Percentiles rank a stretch among this genome's conserved stretches.
Evolutionary conservation across 306 rosid species (phyloP).

Genomic region (Psophocarpus tetragonolobus): DNA sequence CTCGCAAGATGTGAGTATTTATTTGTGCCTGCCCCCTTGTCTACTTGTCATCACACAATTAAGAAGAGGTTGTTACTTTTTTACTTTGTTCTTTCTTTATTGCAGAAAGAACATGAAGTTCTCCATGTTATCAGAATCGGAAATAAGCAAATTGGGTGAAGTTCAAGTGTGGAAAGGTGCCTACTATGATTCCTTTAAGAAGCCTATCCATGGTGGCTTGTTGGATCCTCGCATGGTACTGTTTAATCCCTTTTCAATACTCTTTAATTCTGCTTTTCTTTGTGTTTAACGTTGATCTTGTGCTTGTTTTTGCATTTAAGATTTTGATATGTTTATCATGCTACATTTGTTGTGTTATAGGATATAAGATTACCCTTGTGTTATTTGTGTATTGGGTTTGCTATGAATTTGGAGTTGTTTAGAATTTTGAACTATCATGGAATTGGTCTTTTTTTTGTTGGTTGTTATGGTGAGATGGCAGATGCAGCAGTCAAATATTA

Average conservation of each 20-base stretch:
- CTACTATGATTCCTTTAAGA: conserved; percentile 54
- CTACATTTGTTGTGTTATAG: background rate
- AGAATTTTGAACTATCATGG: background rate
- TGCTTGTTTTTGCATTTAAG: background rate
- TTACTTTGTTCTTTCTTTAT: background rate
- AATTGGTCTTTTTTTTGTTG: background rate
- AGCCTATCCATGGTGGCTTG: conserved; percentile 59
- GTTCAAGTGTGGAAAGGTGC: conserved; percentile 60
- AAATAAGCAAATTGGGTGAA: conserved; percentile 66
- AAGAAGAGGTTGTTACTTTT: background rate
- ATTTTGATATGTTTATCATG: background rate
- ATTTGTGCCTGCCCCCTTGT: background rate
- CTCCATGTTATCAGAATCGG: conserved; percentile 61
- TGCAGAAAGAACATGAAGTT: conserved; percentile 70
- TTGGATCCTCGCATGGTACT: conserved; percentile 86
- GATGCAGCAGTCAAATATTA: background rate
- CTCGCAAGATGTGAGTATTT: conserved; percentile 58
- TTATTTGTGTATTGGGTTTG: conserved; percentile 2
- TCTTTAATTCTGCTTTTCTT: background rate
- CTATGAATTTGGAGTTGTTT: background rate
- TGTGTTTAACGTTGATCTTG: background rate
- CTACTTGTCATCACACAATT: background rate
- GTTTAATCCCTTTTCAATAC: background rate
- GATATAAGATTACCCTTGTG: background rate
- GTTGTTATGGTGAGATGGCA: background rate